Evolutionary conservation across 306 rosid species (phyloP), one percentile per base, ranked within the genome.

Genomic region (Ammopiptanthus mongolicus): DNA sequence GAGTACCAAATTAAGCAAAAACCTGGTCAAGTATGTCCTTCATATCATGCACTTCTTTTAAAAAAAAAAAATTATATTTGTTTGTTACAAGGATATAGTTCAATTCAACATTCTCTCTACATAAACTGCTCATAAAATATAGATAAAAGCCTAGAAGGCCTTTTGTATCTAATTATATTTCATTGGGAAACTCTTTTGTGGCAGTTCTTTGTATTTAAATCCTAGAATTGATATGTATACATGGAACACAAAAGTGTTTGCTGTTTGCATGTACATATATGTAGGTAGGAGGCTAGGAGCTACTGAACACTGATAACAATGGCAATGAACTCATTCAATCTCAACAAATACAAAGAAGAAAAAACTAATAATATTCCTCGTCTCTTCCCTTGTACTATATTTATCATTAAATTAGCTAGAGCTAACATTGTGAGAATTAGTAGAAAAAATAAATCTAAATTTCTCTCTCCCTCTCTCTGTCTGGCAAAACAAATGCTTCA

Each of bases 1-100:
- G 97, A 88, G 78, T 95, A 95, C 70, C 78, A 83, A 62, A 69
- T 83, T 25, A 84, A 83, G 85, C 93, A 87, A 73, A 88, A 81
- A 21, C 80, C 97, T 8, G 82, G 88, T 80, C 98, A 91, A 79
- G 98, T 95, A 67, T 15, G 97, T 81, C 78, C 74, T 75, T 59
- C 48, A n/a, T 70, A 31, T 69, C 74, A 75, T 78, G 59, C 34
- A n/a, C 57, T 36, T 58, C 3, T 58, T 25, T 21, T n/a, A n/a
- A n/a, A n/a, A n/a, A n/a, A n/a, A n/a, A n/a, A n/a, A n/a, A n/a
- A n/a, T n/a, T n/a, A n/a, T 59, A 47, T 0, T 55, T 63, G 28
- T 36, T 68, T 62, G 5, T 13, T 55, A 13, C 51, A 36, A 25
- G 9, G 46, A 61, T 18, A 47, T 77, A 29, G 23, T 19, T 34